phyloP scores from a whole-genome alignment of 768 basidiomycete genomes.

The Ramaria sp. region DNA sequence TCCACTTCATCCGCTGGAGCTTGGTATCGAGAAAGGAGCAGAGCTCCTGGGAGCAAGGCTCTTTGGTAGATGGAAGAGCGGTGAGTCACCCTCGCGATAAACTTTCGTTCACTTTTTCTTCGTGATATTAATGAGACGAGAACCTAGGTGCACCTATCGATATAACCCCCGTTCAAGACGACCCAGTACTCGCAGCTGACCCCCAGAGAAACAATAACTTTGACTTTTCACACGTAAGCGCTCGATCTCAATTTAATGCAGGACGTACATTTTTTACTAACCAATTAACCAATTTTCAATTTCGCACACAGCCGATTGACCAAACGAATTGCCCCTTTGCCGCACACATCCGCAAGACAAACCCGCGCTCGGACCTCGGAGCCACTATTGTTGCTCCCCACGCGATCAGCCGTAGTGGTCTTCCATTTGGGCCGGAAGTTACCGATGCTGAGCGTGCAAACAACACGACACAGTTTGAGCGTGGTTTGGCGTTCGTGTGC shows the following conservation, averaged over 20 bases:
- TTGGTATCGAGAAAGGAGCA: conserved; percentile 14
- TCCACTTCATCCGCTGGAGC: conserved; percentile 14
- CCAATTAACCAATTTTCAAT: too few relatives aligned
- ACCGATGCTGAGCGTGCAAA: conserved; percentile 25
- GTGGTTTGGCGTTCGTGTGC: conserved; percentile 37
- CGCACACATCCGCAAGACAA: conserved; percentile 20
- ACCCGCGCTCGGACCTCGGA: conserved; percentile 20
- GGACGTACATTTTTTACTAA: conserved; percentile 19
- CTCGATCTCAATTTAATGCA: conserved; percentile 13
- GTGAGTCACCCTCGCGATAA: too few relatives aligned
- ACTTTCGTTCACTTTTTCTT: not conserved
- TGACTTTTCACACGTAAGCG: conserved; percentile 13
- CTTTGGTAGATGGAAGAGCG: conserved; percentile 29
- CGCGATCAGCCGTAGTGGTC: conserved; percentile 35
- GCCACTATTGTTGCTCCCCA: conserved; percentile 14
- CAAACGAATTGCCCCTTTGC: conserved; percentile 22
- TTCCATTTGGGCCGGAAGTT: conserved; percentile 43
- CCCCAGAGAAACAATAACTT: conserved; percentile 21
- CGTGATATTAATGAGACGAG: not conserved
- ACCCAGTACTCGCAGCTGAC: conserved; percentile 18
- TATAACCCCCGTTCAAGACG: conserved; percentile 16
- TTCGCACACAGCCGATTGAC: conserved; percentile 15
- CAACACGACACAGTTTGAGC: conserved; percentile 29
- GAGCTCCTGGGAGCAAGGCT: conserved; percentile 23
- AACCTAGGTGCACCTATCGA: conserved; percentile 19